These are phyloP conservation scores for Leishmania guyanensis DNA, from an alignment of 208 protist species.

Conservation along the genomic window DNA sequence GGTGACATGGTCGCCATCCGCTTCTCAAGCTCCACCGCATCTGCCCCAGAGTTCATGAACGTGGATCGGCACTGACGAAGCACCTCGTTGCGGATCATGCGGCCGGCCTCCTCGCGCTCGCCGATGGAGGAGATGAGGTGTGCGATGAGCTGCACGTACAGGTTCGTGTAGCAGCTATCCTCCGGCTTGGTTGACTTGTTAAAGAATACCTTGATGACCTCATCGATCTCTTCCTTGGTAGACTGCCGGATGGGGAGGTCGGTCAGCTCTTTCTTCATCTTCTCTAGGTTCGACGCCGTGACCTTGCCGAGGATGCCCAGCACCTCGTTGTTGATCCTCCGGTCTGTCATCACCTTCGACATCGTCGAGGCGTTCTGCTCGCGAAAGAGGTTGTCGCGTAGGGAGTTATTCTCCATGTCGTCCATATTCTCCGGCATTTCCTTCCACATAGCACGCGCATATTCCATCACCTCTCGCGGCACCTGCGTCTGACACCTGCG, in stretches of 20 bases:
- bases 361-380: constrained; percentile 57
- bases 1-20: constrained; percentile 44
- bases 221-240: constrained; percentile 76
- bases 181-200: constrained; percentile 83
- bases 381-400: constrained; percentile 74
- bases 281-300: constrained; percentile 62
- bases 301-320: constrained; percentile 86
- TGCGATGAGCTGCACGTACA: constrained; percentile 81
- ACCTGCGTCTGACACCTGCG: constrained; percentile 40
- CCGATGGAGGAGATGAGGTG: constrained; percentile 76
- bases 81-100: constrained; percentile 74
- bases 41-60: constrained; percentile 59
- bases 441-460: constrained; percentile 69
- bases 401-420: constrained; percentile 59
- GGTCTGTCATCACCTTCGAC: constrained; percentile 70
- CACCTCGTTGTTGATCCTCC: constrained; percentile 87
- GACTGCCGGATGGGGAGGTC: constrained; percentile 87
- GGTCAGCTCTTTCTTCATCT: constrained; percentile 77
- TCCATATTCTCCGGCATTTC: constrained; percentile 79
- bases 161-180: constrained; percentile 70
- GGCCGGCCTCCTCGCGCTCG: constrained; percentile 59
- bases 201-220: constrained; percentile 87
- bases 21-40: constrained; percentile 48
- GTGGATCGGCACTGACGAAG: constrained; percentile 72
- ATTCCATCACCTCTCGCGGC: constrained; percentile 45